phyloP scores from a whole-genome alignment of 2,329 filamentous ascomycete species.

The Fusarium penzigii region DNA sequence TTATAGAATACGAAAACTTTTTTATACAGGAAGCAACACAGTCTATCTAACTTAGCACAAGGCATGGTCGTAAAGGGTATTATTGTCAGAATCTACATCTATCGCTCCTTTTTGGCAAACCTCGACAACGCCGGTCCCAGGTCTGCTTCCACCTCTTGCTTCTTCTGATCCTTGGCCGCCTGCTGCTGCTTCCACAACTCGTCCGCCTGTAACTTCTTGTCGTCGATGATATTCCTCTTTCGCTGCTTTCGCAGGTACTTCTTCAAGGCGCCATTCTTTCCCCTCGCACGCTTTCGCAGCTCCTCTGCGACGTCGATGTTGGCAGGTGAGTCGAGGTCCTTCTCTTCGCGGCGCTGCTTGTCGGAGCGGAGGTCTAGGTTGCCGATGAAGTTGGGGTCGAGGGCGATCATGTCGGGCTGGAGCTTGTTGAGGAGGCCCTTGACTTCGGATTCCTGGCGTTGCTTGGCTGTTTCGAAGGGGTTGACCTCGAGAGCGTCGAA shows the following conservation, averaged over 20 bases:
- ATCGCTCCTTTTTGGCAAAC: constrained; percentile 72
- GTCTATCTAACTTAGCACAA: background rate
- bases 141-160: constrained; percentile 66
- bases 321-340: constrained; percentile 71
- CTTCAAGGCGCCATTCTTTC: constrained; percentile 85
- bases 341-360: constrained; percentile 73
- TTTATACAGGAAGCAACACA: background rate
- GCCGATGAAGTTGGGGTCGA: constrained; percentile 91
- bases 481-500: constrained; percentile 92
- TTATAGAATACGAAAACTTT: background rate
- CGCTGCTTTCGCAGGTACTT: constrained; percentile 91
- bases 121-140: constrained; percentile 83
- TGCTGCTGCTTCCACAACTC: constrained; percentile 75
- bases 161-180: constrained; percentile 64
- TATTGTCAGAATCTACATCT: constrained; percentile 23
- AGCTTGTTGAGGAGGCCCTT: constrained; percentile 90
- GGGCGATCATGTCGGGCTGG: constrained; percentile 92
- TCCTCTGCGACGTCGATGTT: constrained; percentile 58
- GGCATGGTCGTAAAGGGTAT: constrained; percentile 25
- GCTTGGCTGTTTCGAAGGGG: constrained; percentile 90
- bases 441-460: constrained; percentile 91
- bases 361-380: constrained; percentile 81
- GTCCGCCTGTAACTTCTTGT: constrained; percentile 85
- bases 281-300: constrained; percentile 75
- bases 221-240: constrained; percentile 92